Evolutionary conservation across 495 filamentous ascomycete species (phyloP).

Genomic region (Aspergillus cavernicola): DNA sequence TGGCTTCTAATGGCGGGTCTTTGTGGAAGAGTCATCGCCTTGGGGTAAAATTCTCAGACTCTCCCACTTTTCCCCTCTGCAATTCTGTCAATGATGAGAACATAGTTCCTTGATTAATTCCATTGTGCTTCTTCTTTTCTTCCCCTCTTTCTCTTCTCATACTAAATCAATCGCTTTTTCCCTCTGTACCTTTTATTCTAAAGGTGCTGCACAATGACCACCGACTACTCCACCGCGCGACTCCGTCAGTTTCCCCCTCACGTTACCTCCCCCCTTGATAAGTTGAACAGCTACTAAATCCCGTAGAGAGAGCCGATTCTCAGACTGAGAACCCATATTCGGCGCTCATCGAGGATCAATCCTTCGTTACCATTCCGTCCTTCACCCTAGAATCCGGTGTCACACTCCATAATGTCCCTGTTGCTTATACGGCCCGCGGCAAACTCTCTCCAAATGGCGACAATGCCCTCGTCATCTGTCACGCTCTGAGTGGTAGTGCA

Average conservation of each 20-base stretch:
- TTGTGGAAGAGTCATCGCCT: constrained; percentile 10
- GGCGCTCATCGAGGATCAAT: constrained; percentile 78
- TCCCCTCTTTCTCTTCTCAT: neutral
- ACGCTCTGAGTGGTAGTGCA: constrained; percentile 91
- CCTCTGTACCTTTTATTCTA: neutral
- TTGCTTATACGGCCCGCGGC: constrained; percentile 89
- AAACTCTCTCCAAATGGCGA: constrained; percentile 67
- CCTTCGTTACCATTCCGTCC: constrained; percentile 76
- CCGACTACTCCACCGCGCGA: constrained; percentile 23
- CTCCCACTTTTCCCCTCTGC: neutral
- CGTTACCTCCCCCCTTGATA: neutral
- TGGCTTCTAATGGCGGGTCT: constrained; percentile 13
- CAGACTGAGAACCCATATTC: constrained; percentile 94
- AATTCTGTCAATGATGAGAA: neutral
- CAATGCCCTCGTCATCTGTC: constrained; percentile 96
- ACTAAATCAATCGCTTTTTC: neutral
- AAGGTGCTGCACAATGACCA: constrained; percentile 23
- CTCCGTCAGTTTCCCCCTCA: constrained; percentile 43
- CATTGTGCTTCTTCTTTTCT: constrained; percentile 10
- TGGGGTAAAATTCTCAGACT: neutral
- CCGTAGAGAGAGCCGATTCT: constrained; percentile 58
- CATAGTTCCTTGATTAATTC: constrained; percentile 5
- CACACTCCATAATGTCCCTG: constrained; percentile 78
- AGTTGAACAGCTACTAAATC: constrained; percentile 53
- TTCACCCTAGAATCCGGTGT: constrained; percentile 95